phyloP scores from a whole-genome alignment of 768 basidiomycete species.

The Agaricus blazei region DNA sequence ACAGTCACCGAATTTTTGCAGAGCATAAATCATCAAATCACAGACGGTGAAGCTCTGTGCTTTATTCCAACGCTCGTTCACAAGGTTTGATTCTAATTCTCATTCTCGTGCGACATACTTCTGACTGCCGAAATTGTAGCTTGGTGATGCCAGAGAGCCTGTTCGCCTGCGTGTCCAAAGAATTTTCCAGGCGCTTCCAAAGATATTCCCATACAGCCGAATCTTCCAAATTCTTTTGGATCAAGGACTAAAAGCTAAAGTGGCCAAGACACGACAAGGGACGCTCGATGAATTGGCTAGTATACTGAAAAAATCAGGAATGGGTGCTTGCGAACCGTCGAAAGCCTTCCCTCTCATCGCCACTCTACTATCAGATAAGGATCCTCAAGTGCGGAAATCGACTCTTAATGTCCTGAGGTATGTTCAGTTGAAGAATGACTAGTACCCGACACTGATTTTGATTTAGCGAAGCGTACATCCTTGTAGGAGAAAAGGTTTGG shows the following conservation, averaged over 20 bases:
- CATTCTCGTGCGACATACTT: neutral
- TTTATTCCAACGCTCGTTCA: conserved; percentile 86
- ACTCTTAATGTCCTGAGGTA: conserved; percentile 80
- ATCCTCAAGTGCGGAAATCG: conserved; percentile 83
- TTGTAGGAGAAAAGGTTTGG: conserved; percentile 87
- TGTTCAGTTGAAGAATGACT: conserved; percentile 16
- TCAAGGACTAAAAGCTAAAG: conserved; percentile 84
- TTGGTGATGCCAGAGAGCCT: conserved; percentile 88
- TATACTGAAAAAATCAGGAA: conserved; percentile 77
- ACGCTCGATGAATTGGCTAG: conserved; percentile 76
- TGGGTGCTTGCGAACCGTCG: conserved; percentile 72
- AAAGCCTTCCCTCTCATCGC: conserved; percentile 80
- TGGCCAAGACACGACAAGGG: conserved; percentile 87
- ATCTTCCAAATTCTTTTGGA: conserved; percentile 86
- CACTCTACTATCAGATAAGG: conserved; percentile 82
- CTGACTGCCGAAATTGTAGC: conserved; percentile 38
- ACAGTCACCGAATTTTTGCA: conserved; percentile 74
- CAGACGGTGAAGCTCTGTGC: conserved; percentile 81
- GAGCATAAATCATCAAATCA: conserved; percentile 67
- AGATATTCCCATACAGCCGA: conserved; percentile 90
- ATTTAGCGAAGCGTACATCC: conserved; percentile 70
- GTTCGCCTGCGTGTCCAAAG: conserved; percentile 76
- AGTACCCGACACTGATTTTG: conserved; percentile 7
- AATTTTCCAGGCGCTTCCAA: conserved; percentile 80
- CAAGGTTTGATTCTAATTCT: conserved; percentile 53